Conservation (phyloP, 495 filamentous ascomycete species). For the Aspergillus cavernicola region DNA sequence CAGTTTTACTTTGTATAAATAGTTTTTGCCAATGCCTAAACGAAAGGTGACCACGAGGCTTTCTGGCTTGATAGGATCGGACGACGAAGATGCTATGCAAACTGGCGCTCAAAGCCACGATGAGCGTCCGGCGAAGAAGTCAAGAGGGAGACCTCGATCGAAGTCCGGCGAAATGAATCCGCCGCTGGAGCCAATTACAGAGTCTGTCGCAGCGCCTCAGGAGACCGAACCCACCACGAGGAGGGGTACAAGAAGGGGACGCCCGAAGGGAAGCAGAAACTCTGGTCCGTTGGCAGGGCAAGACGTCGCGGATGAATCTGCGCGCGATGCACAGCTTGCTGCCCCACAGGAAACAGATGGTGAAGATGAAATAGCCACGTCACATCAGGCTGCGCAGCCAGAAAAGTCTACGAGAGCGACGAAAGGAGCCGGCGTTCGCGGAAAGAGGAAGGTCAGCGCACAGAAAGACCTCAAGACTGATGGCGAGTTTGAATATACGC, state of each 20-base stretch:
- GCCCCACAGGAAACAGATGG: constrained; percentile 21
- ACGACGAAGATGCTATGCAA: constrained; percentile 58
- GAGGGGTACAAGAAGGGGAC: constrained; percentile 31
- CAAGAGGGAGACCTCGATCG: constrained; percentile 38
- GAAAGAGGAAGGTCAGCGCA: constrained; percentile 28
- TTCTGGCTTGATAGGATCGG: constrained; percentile 62
- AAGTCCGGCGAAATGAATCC: constrained; percentile 23
- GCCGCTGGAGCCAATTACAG: constrained; percentile 15
- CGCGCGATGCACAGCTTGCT: constrained; percentile 19
- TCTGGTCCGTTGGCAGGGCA: constrained; percentile 26
- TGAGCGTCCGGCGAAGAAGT: constrained; percentile 40
- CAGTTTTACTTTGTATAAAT: neutral
- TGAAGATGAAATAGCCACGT: constrained; percentile 17
- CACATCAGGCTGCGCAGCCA: constrained; percentile 18
- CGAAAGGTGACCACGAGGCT: constrained; percentile 50
- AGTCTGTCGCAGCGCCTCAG: constrained; percentile 12
- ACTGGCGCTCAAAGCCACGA: constrained; percentile 27
- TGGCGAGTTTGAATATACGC: constrained; percentile 50
- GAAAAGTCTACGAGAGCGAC: constrained; percentile 24
- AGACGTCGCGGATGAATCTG: constrained; percentile 15
- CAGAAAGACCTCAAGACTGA: constrained; percentile 35
- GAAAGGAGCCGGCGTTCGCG: constrained; percentile 28
- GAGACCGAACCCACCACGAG: constrained; percentile 35
- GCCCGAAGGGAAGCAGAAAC: constrained; percentile 36
- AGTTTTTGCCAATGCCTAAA: constrained; percentile 46